Conservation (phyloP, 2,329 filamentous ascomycete species). For the Penicillium sp. region DNA sequence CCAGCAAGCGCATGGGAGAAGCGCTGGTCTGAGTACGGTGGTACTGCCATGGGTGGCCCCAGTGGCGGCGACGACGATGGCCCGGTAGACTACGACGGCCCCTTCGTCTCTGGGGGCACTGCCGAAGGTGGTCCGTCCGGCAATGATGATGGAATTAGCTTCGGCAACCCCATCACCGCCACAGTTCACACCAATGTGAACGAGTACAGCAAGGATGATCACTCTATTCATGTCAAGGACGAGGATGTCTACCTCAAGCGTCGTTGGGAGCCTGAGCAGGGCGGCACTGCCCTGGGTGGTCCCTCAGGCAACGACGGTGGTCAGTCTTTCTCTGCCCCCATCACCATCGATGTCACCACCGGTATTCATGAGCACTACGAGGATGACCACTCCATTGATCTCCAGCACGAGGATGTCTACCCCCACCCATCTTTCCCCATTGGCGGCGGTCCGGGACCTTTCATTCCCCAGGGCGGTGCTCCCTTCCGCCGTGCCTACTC, state of each 20-base stretch:
- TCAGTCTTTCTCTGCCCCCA: slow-evolving; percentile 25
- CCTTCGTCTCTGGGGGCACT: slow-evolving; percentile 17
- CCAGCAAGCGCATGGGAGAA: slow-evolving; percentile 12
- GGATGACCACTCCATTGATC: slow-evolving; percentile 24
- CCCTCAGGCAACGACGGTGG: slow-evolving; percentile 32
- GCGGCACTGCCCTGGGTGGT: slow-evolving; percentile 27
- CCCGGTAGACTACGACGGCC: background rate
- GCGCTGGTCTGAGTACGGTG: slow-evolving; percentile 20
- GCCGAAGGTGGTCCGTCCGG: slow-evolving; percentile 27
- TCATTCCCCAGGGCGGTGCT: slow-evolving; percentile 7
- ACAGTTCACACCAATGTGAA: slow-evolving; percentile 21
- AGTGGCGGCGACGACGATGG: slow-evolving; percentile 8
- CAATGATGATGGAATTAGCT: slow-evolving; percentile 17
- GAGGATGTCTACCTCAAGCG: slow-evolving; percentile 25
- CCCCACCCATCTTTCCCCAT: background rate
- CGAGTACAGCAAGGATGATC: slow-evolving; percentile 24
- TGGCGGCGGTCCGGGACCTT: slow-evolving; percentile 11
- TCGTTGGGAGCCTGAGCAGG: slow-evolving; percentile 12
- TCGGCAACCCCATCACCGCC: slow-evolving; percentile 14
- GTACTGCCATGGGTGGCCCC: slow-evolving; percentile 26
- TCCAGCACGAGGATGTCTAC: slow-evolving; percentile 23
- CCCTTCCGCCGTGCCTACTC: slow-evolving; percentile 20
- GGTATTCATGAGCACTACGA: slow-evolving; percentile 21
- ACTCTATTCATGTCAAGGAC: slow-evolving; percentile 26
- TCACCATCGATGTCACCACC: slow-evolving; percentile 19